These are phyloP conservation scores for Lanmaoa pseudosensibilis DNA, from an alignment of 768 basidiomycete species.

Conservation along the genomic window DNA sequence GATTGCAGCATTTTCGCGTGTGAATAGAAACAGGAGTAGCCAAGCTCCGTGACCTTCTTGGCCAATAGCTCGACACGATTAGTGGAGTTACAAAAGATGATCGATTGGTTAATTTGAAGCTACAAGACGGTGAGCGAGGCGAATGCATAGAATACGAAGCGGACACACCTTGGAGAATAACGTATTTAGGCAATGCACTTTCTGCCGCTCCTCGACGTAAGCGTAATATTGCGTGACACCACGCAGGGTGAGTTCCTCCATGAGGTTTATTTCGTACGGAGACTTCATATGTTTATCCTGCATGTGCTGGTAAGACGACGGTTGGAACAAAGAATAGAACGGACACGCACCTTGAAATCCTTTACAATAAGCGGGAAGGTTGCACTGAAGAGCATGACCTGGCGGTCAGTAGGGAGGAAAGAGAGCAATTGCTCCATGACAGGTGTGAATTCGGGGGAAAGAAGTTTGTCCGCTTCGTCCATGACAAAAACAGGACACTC, in stretches of 20 bases:
- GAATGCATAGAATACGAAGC: neutral
- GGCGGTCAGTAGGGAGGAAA: constrained; percentile 80
- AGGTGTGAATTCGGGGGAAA: constrained; percentile 96
- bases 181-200: constrained; percentile 99
- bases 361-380: constrained; percentile 99
- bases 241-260: constrained; percentile 98
- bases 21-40: constrained; percentile 99
- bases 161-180: constrained; percentile 88
- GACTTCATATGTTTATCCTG: constrained; percentile 96
- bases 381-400: constrained; percentile 99
- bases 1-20: constrained; percentile 99
- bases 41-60: constrained; percentile 98
- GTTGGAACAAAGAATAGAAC: neutral
- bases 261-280: constrained; percentile 98
- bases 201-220: constrained; percentile 98
- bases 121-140: constrained; percentile 33
- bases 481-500: constrained; percentile 97
- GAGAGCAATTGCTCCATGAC: constrained; percentile 95
- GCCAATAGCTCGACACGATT: constrained; percentile 99
- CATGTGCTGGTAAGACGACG: constrained; percentile 11
- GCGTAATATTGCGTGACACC: constrained; percentile 99
- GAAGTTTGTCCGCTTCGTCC: constrained; percentile 99
- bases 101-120: constrained; percentile 99
- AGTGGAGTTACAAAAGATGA: constrained; percentile 99
- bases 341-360: constrained; percentile 81